These are phyloP conservation scores for Hygrophoropsis aurantiaca DNA, from an alignment of 768 basidiomycete species.

Conservation along the genomic window DNA sequence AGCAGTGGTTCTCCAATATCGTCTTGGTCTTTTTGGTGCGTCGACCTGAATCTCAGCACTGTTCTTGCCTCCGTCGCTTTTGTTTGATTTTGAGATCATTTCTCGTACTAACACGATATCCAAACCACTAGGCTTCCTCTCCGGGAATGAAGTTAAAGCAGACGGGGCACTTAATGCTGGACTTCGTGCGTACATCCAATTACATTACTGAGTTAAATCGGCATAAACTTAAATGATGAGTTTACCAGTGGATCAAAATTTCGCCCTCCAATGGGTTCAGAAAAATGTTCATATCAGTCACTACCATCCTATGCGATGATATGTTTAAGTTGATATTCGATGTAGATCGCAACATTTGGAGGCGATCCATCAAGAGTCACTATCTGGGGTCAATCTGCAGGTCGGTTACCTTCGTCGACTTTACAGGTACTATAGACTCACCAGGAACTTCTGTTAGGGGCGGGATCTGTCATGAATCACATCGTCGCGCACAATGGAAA, in stretches of 20 bases:
- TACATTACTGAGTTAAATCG: neutral
- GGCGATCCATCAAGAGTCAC: constrained; percentile 32
- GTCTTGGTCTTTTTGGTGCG: constrained; percentile 34
- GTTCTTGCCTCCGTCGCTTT: neutral
- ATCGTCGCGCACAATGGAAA: constrained; percentile 31
- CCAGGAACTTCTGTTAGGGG: constrained; percentile 15
- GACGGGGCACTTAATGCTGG: constrained; percentile 34
- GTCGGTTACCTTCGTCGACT: too few relatives aligned
- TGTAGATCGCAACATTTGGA: constrained; percentile 34
- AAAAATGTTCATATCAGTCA: constrained; percentile 20
- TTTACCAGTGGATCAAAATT: constrained; percentile 33
- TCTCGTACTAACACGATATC: too few relatives aligned
- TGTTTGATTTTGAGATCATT: too few relatives aligned
- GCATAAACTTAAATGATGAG: neutral
- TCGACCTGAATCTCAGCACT: neutral
- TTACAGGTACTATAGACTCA: neutral
- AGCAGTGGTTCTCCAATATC: constrained; percentile 32
- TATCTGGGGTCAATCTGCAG: constrained; percentile 36
- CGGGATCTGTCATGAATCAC: constrained; percentile 34
- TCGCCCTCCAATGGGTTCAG: constrained; percentile 37
- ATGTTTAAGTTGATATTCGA: neutral
- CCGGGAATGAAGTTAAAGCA: constrained; percentile 28
- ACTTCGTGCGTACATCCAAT: constrained; percentile 26
- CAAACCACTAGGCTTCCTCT: constrained; percentile 30
- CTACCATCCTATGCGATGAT: neutral